These are phyloP conservation scores for Mucor circinelloides DNA, from an alignment of 371 early-diverging fungal species.

Conservation along the genomic window DNA sequence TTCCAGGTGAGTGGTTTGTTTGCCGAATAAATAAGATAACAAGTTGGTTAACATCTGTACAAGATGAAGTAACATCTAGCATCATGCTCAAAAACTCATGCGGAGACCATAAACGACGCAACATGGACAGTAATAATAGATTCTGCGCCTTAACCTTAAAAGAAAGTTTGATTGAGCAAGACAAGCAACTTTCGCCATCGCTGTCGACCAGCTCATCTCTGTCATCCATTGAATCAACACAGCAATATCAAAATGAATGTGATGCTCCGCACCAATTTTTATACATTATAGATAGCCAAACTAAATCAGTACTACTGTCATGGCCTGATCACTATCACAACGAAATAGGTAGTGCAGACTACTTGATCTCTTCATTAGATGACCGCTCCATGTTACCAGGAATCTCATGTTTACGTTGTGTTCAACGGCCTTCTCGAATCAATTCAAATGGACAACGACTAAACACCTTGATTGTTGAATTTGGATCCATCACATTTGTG, in stretches of 20 bases:
- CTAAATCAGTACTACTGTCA: slow-evolving; percentile 33
- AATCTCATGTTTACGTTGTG: slow-evolving; percentile 34
- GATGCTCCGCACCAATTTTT: slow-evolving; percentile 25
- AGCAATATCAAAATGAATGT: background rate
- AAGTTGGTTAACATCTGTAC: background rate
- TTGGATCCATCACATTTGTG: slow-evolving; percentile 40
- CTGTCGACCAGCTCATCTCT: background rate
- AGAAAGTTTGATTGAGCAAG: background rate
- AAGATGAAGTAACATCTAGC: background rate
- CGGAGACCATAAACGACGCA: background rate
- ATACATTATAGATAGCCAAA: slow-evolving; percentile 35
- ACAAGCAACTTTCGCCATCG: background rate
- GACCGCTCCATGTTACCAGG: slow-evolving; percentile 19
- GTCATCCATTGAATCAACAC: background rate
- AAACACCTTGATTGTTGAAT: slow-evolving; percentile 33
- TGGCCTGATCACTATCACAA: slow-evolving; percentile 34
- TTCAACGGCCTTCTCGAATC: slow-evolving; percentile 16
- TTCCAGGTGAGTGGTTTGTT: background rate
- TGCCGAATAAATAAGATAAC: background rate
- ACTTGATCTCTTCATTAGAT: slow-evolving; percentile 7
- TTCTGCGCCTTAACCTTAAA: slow-evolving; percentile 1
- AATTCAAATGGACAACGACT: slow-evolving; percentile 10
- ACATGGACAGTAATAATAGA: background rate
- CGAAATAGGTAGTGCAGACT: slow-evolving; percentile 12
- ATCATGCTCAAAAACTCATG: background rate